Conservation (phyloP, 306 rosid species). For the Medicago arabica region DNA sequence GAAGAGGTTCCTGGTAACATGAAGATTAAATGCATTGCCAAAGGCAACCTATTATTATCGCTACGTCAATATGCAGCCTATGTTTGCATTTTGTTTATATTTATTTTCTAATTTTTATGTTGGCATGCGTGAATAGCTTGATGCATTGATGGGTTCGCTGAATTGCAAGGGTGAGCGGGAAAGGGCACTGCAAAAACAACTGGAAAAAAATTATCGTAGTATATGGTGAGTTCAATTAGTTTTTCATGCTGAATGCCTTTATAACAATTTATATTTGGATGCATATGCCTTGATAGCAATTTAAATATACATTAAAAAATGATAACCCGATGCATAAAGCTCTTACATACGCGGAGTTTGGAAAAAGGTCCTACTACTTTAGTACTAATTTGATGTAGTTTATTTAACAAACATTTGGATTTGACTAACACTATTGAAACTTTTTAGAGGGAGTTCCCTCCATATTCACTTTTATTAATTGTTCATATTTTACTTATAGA, state of each 20-base stretch:
- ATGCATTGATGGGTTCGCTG: constrained; percentile 82
- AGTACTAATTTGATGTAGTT: background rate
- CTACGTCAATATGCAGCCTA: too few relatives aligned
- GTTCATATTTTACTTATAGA: background rate
- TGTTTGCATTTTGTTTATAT: constrained; percentile 17
- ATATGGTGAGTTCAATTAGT: constrained; percentile 69
- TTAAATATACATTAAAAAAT: too few relatives aligned
- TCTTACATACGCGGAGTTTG: too few relatives aligned
- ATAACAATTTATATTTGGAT: constrained; percentile 12
- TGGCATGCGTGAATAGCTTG: constrained; percentile 68
- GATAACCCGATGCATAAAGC: too few relatives aligned
- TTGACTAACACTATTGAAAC: constrained; percentile 4
- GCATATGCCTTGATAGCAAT: constrained; percentile 22
- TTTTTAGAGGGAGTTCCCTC: background rate
- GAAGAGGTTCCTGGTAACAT: background rate
- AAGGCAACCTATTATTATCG: too few relatives aligned
- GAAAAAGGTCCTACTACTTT: too few relatives aligned
- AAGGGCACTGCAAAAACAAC: constrained; percentile 65
- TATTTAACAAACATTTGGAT: constrained; percentile 15
- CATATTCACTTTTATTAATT: constrained; percentile 3
- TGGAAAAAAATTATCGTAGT: constrained; percentile 58
- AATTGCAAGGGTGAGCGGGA: constrained; percentile 96
- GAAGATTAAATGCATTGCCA: too few relatives aligned
- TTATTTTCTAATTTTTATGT: constrained; percentile 38
- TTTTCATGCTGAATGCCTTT: constrained; percentile 16